Evolutionary conservation across 164 flowering plant genomes (phyloP), one percentile per base, ranked within the genome.

Genomic region (Vitis rupestris): DNA sequence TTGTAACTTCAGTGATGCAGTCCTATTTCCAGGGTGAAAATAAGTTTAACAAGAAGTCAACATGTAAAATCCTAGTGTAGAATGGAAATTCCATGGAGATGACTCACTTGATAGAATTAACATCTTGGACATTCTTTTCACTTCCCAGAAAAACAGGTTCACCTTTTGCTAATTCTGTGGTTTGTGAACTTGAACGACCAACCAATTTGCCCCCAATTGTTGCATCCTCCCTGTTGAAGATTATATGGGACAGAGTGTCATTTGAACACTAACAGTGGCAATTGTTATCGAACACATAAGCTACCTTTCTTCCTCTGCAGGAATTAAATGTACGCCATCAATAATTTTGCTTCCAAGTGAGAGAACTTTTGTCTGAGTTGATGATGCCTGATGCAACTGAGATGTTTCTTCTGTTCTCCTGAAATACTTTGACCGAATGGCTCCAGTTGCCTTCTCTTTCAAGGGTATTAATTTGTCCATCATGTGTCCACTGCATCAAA

Each of bases 271-370:
- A 66, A 53, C 15, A 31, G 53, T 9, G 50, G 37, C 54, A 56
- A 48, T 58, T 58, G 70, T 65, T 58, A 64, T 7, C 10, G 10
- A 53, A 64, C 59, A 50, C 54, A 66, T 61, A 8, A 14, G 61
- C 50, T 29, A 88, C 88, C 86, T 75, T 72, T 70, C 73, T 17
- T 70, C 50, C 51, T 31, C 69, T 58, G 70, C 44, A n/a, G 67
- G 73, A 68, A 19, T 66, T 62, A 61, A 57, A 62, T 15, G 65
- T 49, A 58, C 9, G 47, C 31, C 37, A 61, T 55, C 72, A 58
- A 54, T 62, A 17, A 44, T 78, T 68, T 75, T 71, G 19, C 63
- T 61, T 19, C 60, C 69, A 55, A 71, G 56, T n/a, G 71, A 63
- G 48, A 52, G 17, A 56, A 47, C 23, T 54, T 74, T 70, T 14